A percentile compares a stretch with the other conserved stretches of the same genome.
phyloP scores from a whole-genome alignment of 306 rosid genomes.

The Glycine tomentella region DNA sequence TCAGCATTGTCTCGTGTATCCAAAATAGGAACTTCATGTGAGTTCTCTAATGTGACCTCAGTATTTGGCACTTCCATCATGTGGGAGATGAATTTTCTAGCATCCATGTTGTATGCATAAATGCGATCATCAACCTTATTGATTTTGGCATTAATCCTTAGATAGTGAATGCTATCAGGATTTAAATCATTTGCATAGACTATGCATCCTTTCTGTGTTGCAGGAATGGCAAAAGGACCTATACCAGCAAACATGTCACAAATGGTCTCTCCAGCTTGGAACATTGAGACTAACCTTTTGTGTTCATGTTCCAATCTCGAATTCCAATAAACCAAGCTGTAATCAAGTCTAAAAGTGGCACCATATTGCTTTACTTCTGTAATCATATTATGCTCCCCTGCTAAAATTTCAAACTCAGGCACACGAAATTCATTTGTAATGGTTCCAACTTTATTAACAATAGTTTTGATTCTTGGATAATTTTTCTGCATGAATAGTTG shows the following conservation, averaged over 20 bases:
- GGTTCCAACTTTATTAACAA: slow-evolving; percentile 92
- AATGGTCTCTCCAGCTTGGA: slow-evolving; percentile 75
- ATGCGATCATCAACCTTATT: too few species aligned
- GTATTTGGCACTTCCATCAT: too few species aligned
- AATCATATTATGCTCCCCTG: slow-evolving; percentile 75
- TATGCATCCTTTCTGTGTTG: too few species aligned
- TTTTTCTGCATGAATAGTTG: slow-evolving; percentile 71
- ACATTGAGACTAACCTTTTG: slow-evolving; percentile 81
- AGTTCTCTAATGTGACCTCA: slow-evolving; percentile 41
- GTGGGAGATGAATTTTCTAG: too few species aligned
- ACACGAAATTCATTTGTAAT: slow-evolving; percentile 92
- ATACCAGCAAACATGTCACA: slow-evolving; percentile 99
- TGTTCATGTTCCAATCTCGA: slow-evolving; percentile 98
- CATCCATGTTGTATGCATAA: too few species aligned
- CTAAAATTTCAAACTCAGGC: slow-evolving; percentile 87
- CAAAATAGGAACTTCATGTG: slow-evolving; percentile 24
- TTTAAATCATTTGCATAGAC: too few species aligned
- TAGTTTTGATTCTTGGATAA: slow-evolving; percentile 88
- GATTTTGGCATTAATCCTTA: too few species aligned
- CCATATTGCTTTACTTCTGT: slow-evolving; percentile 98
- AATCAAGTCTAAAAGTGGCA: slow-evolving; percentile 89
- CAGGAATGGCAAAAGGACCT: too few species aligned
- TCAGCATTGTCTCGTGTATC: slow-evolving; percentile 49
- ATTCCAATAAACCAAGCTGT: slow-evolving; percentile 94
- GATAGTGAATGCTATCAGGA: too few species aligned